Evolutionary conservation across 768 basidiomycete species (phyloP).

Genomic region (Hydnum rufescens): DNA sequence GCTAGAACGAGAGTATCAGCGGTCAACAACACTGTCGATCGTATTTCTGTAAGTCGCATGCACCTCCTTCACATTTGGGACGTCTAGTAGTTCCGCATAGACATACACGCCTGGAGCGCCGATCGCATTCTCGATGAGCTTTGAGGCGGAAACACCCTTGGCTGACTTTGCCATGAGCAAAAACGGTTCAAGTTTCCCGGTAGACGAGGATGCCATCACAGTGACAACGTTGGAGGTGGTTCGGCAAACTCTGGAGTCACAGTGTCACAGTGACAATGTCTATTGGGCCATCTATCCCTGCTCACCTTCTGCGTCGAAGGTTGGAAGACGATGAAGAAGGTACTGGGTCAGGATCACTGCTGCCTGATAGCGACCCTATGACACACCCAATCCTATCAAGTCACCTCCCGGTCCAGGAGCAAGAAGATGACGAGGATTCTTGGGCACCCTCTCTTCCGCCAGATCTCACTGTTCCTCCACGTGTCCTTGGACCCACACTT

Average conservation of each 20-base stretch:
- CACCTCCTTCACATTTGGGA: slow-evolving; percentile 73
- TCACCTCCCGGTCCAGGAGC: slow-evolving; percentile 8
- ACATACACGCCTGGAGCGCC: slow-evolving; percentile 81
- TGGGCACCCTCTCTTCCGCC: slow-evolving; percentile 60
- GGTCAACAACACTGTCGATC: background rate
- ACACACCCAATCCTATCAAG: no score
- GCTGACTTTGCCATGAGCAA: slow-evolving; percentile 80
- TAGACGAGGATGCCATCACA: slow-evolving; percentile 13
- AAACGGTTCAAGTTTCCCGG: slow-evolving; percentile 69
- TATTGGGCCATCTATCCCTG: slow-evolving; percentile 20
- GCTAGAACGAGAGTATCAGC: slow-evolving; percentile 23
- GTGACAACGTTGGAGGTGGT: no score
- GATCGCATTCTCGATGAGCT: slow-evolving; percentile 69
- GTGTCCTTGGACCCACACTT: slow-evolving; percentile 14
- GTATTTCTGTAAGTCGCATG: no score
- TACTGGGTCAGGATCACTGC: slow-evolving; percentile 51
- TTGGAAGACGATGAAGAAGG: slow-evolving; percentile 31
- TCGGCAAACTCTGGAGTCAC: no score
- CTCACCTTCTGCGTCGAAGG: slow-evolving; percentile 16
- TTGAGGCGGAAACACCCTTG: slow-evolving; percentile 83
- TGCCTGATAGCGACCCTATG: no score
- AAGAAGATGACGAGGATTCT: slow-evolving; percentile 35
- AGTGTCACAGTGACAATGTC: slow-evolving; percentile 5
- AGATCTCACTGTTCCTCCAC: slow-evolving; percentile 30
- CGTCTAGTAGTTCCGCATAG: slow-evolving; percentile 72